These are phyloP conservation scores for Trichosporon sp. DNA, from an alignment of 1,284 basidiomycete genomes.

Conservation along the genomic window DNA sequence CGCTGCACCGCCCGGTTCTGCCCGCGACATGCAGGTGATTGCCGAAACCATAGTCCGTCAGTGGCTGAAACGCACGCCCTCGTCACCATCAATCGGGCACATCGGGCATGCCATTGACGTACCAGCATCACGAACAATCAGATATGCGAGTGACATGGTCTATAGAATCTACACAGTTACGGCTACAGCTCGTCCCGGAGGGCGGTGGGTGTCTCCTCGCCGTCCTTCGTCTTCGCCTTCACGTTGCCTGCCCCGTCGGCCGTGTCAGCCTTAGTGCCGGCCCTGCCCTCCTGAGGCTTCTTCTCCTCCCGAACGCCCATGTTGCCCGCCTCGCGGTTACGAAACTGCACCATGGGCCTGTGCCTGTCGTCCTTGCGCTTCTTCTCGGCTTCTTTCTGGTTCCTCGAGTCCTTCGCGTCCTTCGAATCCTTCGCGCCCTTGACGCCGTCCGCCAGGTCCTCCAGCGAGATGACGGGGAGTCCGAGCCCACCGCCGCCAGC, in stretches of 20 bases:
- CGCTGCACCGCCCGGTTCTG: background rate
- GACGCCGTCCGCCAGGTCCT: background rate
- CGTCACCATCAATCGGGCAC: background rate
- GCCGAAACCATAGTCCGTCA: background rate
- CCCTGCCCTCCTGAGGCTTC: background rate
- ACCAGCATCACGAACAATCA: background rate
- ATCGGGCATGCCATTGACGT: background rate
- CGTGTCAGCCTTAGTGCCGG: background rate
- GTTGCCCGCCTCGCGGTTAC: slow-evolving; percentile 5
- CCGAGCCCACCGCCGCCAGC: background rate
- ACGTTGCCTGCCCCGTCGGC: background rate
- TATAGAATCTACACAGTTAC: slow-evolving; percentile 5
- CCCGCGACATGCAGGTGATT: background rate
- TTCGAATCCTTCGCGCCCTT: background rate
- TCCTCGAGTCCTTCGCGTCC: background rate
- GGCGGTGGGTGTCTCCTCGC: background rate
- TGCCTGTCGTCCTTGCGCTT: slow-evolving; percentile 19
- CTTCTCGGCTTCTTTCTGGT: background rate
- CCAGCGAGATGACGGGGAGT: background rate
- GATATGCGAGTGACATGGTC: background rate
- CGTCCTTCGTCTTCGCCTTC: background rate
- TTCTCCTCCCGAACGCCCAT: background rate
- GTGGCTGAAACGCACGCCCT: background rate
- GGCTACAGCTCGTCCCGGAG: slow-evolving; percentile 24
- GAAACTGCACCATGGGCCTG: background rate